Base-by-base conservation (phyloP, 2,329 filamentous ascomycete genomes). In the Cladosporium phlei region DNA sequence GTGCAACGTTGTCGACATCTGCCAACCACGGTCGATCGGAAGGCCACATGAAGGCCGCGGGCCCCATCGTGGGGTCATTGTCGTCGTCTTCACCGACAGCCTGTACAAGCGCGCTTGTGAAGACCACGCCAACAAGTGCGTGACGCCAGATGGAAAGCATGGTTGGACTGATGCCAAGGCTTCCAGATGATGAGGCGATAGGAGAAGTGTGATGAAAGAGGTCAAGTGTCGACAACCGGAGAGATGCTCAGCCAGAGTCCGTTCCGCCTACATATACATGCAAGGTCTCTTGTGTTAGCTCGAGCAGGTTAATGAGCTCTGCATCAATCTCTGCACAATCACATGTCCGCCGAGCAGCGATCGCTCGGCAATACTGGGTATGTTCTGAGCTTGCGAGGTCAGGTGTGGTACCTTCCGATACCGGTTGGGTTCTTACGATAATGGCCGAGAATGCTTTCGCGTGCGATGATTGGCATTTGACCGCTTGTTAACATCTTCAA, bases 1-100 rank as follows among this genome's bases (percentile, higher is more conserved):
- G 79, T 5, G 72, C 68, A 4, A 60, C 75, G 55, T 81, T 81
- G 56, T 82, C 79, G 28, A 71, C 63, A 10, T 69, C 67, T 22
- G 71, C 74, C 39, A 68, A 68, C 78, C 78, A 83, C 30, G 67
- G 65, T 42, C 79, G 69, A 60, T 82, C 78, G 11, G 68, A 58
- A 3, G 79, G 79, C 78, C 79, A 83, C 62, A 82, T 66, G 58
- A 83, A 54, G n/a, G 49, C 49, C 5, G 46, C 52, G 17, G 54
- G 44, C 14, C 52, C 54, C 45, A 52, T 50, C 10, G 34, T 38
- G 12, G 19, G 25, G 20, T 24, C 22, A 21, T 11, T n/a, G 27
- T 25, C 44, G 25, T 39, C 33, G 25, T 39, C 33, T 7, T 45
- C 37, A 27, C 37, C 33, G 34, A 33, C 40, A 30, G 47, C 29